Evolutionary conservation across 108 stramenopile species (phyloP).

Genomic region (Skeletonema tropicum): DNA sequence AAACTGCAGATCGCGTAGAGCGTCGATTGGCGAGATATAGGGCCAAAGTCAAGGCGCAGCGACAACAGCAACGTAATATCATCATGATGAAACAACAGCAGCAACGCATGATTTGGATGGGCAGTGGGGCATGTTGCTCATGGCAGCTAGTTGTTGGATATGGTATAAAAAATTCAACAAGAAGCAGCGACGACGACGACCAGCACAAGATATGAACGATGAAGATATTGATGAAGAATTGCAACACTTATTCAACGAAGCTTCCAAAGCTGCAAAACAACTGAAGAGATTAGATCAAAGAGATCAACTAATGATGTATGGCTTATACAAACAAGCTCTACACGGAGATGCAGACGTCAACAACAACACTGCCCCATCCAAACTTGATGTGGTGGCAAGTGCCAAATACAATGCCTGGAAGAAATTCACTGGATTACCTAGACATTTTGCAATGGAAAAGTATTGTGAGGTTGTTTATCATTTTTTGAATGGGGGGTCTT

Average conservation of each 20-base stretch:
- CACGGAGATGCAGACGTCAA: conserved; percentile 67
- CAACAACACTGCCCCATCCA: conserved; percentile 37
- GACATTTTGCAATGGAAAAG: conserved; percentile 56
- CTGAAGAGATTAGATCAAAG: conserved; percentile 32
- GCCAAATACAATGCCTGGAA: conserved; percentile 80
- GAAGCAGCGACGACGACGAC: background rate
- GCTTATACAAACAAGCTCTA: conserved; percentile 88
- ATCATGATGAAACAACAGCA: background rate
- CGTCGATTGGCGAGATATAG: conserved; percentile 5
- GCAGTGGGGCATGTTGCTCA: background rate
- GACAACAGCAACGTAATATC: background rate
- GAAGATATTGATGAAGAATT: conserved; percentile 22
- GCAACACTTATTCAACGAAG: conserved; percentile 32
- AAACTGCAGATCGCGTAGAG: conserved; percentile 4
- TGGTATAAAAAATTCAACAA: background rate
- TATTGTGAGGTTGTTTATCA: conserved; percentile 72
- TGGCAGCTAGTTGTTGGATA: background rate
- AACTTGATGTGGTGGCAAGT: conserved; percentile 62
- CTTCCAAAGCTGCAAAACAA: conserved; percentile 19
- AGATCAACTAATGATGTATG: conserved; percentile 88
- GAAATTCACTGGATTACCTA: conserved; percentile 56
- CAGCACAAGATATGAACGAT: background rate
- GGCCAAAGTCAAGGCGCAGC: background rate
- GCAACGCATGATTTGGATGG: conserved; percentile 1
- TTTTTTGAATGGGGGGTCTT: conserved; percentile 39